Evolutionary conservation across 139 green algal genomes (phyloP).

Genomic region (Tetradesmus obliquus): DNA sequence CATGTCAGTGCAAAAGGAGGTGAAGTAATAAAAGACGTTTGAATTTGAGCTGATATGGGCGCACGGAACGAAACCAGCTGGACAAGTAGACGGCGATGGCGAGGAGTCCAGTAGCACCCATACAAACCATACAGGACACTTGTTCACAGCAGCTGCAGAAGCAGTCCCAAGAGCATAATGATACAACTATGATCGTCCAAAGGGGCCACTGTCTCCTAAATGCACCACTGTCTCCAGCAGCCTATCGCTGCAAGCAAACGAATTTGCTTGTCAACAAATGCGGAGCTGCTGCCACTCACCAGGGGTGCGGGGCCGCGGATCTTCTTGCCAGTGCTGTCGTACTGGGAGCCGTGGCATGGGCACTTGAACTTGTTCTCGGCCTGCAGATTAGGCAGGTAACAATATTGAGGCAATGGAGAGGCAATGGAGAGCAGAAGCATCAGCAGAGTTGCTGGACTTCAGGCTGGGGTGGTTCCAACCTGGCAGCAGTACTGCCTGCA

Average conservation of each 20-base stretch:
- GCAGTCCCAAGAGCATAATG: neutral
- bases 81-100: no score
- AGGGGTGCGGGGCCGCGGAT: conserved; percentile 94
- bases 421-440: neutral
- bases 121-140: neutral
- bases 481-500: neutral
- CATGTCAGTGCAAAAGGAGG: no score
- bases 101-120: no score
- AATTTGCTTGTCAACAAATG: neutral
- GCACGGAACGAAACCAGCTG: no score
- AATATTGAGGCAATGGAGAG: neutral
- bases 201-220: no score
- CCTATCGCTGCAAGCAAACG: neutral
- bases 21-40: no score
- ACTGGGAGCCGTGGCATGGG: conserved; percentile 99
- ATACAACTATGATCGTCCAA: no score
- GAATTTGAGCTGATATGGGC: no score
- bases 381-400: conserved; percentile 43
- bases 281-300: conserved; percentile 50
- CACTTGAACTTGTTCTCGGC: conserved; percentile 99
- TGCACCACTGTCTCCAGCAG: no score
- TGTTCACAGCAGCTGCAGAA: neutral
- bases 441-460: neutral
- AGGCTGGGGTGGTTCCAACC: neutral
- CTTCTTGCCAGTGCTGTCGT: conserved; percentile 97